phyloP scores from a whole-genome alignment of 2,329 filamentous ascomycete species.

The Polytolypa hystricis region DNA sequence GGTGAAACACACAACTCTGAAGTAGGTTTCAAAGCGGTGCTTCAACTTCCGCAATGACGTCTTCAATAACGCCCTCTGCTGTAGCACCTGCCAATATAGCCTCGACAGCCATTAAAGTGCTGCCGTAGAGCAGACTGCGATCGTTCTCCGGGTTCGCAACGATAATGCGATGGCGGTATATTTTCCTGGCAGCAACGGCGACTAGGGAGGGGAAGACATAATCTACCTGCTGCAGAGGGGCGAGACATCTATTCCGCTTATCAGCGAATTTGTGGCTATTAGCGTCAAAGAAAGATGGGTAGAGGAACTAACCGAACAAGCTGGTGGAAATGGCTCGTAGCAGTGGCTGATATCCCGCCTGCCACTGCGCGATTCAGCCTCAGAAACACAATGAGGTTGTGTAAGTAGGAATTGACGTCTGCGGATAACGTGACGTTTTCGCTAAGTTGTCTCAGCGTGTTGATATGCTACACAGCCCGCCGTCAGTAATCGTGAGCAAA shows the following conservation, averaged over 20 bases:
- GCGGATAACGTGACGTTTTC: slow-evolving; percentile 54
- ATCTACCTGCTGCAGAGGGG: slow-evolving; percentile 66
- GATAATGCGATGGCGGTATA: slow-evolving; percentile 74
- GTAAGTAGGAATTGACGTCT: slow-evolving; percentile 71
- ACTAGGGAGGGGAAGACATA: slow-evolving; percentile 80
- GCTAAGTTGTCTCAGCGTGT: slow-evolving; percentile 48
- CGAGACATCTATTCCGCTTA: slow-evolving; percentile 48
- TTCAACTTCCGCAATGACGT: slow-evolving; percentile 47
- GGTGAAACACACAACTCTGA: too few species aligned
- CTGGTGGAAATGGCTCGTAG: slow-evolving; percentile 64
- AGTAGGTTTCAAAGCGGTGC: slow-evolving; percentile 37
- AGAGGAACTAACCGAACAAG: slow-evolving; percentile 52
- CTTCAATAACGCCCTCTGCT: slow-evolving; percentile 46
- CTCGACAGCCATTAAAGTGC: slow-evolving; percentile 58
- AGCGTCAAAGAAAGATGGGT: not conserved
- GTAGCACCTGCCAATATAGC: slow-evolving; percentile 51
- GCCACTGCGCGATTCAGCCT: slow-evolving; percentile 77
- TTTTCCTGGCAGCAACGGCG: slow-evolving; percentile 68
- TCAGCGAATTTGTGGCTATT: slow-evolving; percentile 17
- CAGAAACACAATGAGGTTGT: slow-evolving; percentile 79
- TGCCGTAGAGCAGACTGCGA: slow-evolving; percentile 88
- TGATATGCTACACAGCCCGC: slow-evolving; percentile 34
- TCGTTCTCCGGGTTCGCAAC: slow-evolving; percentile 61
- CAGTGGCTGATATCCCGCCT: slow-evolving; percentile 63
- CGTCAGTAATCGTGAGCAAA: too few species aligned